These are phyloP conservation scores for Thymus mandschuricus DNA, from an alignment of 257 asterid genomes.

Conservation along the genomic window DNA sequence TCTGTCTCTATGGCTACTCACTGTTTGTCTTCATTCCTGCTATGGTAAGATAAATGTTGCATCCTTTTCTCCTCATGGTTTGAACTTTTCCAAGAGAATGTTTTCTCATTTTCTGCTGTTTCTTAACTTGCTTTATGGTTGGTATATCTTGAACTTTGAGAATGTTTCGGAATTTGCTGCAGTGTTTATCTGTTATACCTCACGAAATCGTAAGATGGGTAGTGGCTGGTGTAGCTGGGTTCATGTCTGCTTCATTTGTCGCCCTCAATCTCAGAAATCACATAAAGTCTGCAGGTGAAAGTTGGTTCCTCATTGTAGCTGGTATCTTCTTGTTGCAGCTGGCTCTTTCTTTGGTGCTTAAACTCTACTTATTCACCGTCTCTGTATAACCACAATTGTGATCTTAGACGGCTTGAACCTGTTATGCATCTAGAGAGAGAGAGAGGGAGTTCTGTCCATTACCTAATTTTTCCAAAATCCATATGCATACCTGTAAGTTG, in stretches of 20 bases:
- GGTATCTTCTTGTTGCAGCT: conserved; percentile 93
- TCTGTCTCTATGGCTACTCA: conserved; percentile 96
- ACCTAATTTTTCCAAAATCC: conserved; percentile 18
- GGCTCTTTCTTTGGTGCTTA: conserved; percentile 87
- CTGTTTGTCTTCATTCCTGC: conserved; percentile 96
- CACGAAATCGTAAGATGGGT: conserved; percentile 89
- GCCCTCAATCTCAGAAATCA: conserved; percentile 89
- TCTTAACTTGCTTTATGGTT: conserved; percentile 1
- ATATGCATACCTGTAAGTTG: conserved; percentile 27
- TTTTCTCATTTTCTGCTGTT: not conserved
- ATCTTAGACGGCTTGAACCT: conserved; percentile 20
- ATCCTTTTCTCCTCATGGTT: conserved; percentile 11
- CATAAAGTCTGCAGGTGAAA: conserved; percentile 93
- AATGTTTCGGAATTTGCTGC: conserved; percentile 39
- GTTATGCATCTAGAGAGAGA: conserved; percentile 9
- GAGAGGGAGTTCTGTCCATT: conserved; percentile 20
- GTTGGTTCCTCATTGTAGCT: conserved; percentile 89
- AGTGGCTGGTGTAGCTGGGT: conserved; percentile 87
- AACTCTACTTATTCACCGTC: conserved; percentile 79
- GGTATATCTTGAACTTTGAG: not conserved
- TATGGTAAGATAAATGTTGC: conserved; percentile 60
- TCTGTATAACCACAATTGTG: conserved; percentile 43
- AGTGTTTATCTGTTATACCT: conserved; percentile 91
- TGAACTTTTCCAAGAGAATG: not conserved
- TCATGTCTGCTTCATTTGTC: conserved; percentile 92